Evolutionary conservation across 2,329 filamentous ascomycete genomes (phyloP).

Genomic region (Sclerotinia subarctica): DNA sequence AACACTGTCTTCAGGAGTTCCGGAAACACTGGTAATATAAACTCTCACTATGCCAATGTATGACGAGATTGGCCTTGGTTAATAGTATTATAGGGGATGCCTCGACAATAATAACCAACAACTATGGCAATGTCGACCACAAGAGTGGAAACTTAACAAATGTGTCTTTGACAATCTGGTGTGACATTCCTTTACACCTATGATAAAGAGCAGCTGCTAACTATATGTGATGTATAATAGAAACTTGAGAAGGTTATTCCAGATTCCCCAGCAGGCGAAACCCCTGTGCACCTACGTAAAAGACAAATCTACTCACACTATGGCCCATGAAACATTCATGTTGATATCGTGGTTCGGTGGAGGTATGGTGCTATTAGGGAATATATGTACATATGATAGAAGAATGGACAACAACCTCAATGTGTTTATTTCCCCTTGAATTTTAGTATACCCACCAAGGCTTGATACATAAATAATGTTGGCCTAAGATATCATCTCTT

Average conservation of each 20-base stretch:
- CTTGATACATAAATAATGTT: too few species aligned
- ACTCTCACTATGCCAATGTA: neutral
- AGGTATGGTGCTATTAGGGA: neutral
- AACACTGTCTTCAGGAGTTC: slow-evolving; percentile 88
- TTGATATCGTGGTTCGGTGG: neutral
- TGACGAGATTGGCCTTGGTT: neutral
- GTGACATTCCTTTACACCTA: slow-evolving; percentile 41
- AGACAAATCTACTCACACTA: slow-evolving; percentile 49
- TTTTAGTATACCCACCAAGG: too few species aligned
- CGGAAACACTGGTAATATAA: slow-evolving; percentile 66
- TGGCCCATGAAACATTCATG: slow-evolving; percentile 10
- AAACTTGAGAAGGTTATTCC: slow-evolving; percentile 80
- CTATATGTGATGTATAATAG: slow-evolving; percentile 43
- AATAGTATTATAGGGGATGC: slow-evolving; percentile 58
- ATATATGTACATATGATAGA: slow-evolving; percentile 20
- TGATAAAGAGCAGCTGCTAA: slow-evolving; percentile 2
- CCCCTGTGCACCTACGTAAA: slow-evolving; percentile 70
- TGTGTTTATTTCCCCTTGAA: too few species aligned
- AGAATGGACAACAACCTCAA: too few species aligned
- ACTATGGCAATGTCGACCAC: slow-evolving; percentile 87
- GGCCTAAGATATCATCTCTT: too few species aligned
- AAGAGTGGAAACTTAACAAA: slow-evolving; percentile 87
- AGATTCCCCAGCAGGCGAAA: slow-evolving; percentile 65
- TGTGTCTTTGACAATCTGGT: slow-evolving; percentile 97
- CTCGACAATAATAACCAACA: slow-evolving; percentile 98